A percentile compares a stretch with the other conserved stretches of the same genome.
Conservation (phyloP, 2,329 filamentous ascomycete genomes). For the Pyrenochaeta sp. region DNA sequence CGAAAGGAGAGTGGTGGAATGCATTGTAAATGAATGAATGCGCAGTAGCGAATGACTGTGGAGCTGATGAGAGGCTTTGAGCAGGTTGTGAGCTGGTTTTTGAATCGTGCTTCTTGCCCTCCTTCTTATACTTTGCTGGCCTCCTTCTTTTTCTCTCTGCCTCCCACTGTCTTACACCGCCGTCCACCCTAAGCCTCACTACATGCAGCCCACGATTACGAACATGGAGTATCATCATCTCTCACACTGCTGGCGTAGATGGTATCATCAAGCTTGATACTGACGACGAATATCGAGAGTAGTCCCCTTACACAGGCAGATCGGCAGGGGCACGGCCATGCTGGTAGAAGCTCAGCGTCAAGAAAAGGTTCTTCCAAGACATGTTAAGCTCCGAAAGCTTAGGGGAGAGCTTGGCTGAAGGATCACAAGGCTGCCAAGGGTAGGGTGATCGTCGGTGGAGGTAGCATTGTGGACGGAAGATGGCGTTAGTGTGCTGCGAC, state of each 20-base stretch:
- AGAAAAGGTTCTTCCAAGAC: neutral
- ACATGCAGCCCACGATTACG: conserved; percentile 1
- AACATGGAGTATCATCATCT: conserved; percentile 24
- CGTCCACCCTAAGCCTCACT: neutral
- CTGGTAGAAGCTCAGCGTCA: neutral
- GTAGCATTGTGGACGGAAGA: conserved; percentile 5
- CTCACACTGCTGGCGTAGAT: conserved; percentile 18
- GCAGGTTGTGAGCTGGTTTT: conserved; percentile 35
- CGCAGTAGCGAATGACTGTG: conserved; percentile 9
- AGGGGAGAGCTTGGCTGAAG: conserved; percentile 3
- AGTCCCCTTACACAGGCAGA: conserved; percentile 17
- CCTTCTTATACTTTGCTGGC: conserved; percentile 29
- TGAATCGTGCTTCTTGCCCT: conserved; percentile 2
- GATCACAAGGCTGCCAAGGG: conserved; percentile 5
- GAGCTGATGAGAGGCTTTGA: conserved; percentile 32
- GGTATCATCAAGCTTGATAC: conserved; percentile 18
- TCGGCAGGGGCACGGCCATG: conserved; percentile 21
- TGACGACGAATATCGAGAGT: conserved; percentile 31
- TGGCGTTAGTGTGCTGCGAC: neutral
- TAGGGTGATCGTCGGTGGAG: conserved; percentile 22
- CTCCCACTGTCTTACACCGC: neutral
- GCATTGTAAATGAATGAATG: conserved; percentile 21
- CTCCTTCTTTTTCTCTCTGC: neutral
- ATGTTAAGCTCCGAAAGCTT: conserved; percentile 10
- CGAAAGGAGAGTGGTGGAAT: conserved; percentile 27